Base-by-base conservation (phyloP, 2,329 filamentous ascomycete genomes). In the Sclerotinia spermophila region DNA sequence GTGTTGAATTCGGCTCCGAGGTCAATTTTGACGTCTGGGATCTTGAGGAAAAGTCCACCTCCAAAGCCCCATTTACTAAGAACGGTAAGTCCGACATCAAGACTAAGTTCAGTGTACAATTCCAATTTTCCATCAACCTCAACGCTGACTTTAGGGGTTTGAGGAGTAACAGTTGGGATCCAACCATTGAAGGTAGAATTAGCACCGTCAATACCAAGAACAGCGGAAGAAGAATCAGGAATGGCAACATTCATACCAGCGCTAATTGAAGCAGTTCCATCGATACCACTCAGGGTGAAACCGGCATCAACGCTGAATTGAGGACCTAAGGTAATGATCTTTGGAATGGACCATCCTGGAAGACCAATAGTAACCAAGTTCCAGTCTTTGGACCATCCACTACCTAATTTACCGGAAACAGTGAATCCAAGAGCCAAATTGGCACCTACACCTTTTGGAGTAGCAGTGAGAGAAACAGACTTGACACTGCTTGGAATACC, bases 231-330 rank as follows among this genome's bases (percentile, higher is more conserved):
- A n/a, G 65, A 60, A 30, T 71, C 69, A 13, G 64, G 64, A 44
- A 71, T 62, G 24, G 38, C 44, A 24, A 62, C 19, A 2, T 62
- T 40, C 19, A 71, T 27, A n/a, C 69, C 69, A 8, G 55, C 66
- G 5, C 38, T 51, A 19, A 68, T 56, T 5, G 40, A n/a, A n/a
- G 66, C 66, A 53, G 24, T n/a, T 19, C 69, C 69, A 24, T 59
- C 24, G 19, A 71, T 55, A 30, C 48, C 66, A 30, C 64, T 68
- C 10, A 71, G 44, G 30, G 3, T 2, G 7, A 71, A 71, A 61
- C 66, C 66, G 19, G 69, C 69, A 68, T 71, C 69, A n/a, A 71
- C 58, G 15, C 24, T 60, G n/a, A 71, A 68, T n/a, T 61, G 44
- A 33, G 69, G 69, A 55, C 69, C 69, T 2, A 71, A 44, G 21